These are phyloP conservation scores for Boletus rufocinnamomeus DNA, from an alignment of 768 basidiomycete genomes.

Conservation along the genomic window DNA sequence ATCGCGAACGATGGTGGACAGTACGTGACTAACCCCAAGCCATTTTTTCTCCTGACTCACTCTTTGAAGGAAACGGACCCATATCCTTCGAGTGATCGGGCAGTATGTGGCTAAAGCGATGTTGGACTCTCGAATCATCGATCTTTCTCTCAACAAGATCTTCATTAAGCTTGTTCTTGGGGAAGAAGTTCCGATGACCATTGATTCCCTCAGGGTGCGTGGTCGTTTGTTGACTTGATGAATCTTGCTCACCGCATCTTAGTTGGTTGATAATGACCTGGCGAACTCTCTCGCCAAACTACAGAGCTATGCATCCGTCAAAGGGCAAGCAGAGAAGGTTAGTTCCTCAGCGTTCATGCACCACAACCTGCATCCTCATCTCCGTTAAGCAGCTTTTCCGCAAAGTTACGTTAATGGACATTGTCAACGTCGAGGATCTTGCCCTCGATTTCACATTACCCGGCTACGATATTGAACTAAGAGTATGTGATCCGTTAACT, in stretches of 20 bases:
- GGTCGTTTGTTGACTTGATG: neutral
- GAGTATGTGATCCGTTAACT: constrained; percentile 48
- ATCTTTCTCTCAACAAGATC: constrained; percentile 91
- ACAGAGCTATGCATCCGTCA: constrained; percentile 60
- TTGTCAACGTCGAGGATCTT: constrained; percentile 79
- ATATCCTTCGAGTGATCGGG: constrained; percentile 87
- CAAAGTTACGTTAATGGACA: constrained; percentile 59
- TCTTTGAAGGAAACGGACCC: constrained; percentile 68
- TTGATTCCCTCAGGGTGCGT: constrained; percentile 79
- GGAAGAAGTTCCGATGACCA: constrained; percentile 79
- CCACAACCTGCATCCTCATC: neutral
- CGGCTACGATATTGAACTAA: constrained; percentile 91
- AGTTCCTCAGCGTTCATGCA: constrained; percentile 1
- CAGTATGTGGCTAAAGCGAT: constrained; percentile 97
- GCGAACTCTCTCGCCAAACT: constrained; percentile 85
- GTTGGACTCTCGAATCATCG: constrained; percentile 96
- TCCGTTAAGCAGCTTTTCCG: constrained; percentile 45
- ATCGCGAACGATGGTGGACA: constrained; percentile 71
- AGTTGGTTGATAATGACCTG: constrained; percentile 84
- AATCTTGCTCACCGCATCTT: constrained; percentile 10
- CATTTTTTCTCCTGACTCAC: neutral
- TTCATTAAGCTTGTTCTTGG: constrained; percentile 91
- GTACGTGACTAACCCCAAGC: constrained; percentile 43
- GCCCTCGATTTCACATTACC: constrained; percentile 96
- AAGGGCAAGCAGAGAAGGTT: constrained; percentile 58